Evolutionary conservation across 139 green algal species (phyloP).

Genomic region (Haematococcus sp.): DNA sequence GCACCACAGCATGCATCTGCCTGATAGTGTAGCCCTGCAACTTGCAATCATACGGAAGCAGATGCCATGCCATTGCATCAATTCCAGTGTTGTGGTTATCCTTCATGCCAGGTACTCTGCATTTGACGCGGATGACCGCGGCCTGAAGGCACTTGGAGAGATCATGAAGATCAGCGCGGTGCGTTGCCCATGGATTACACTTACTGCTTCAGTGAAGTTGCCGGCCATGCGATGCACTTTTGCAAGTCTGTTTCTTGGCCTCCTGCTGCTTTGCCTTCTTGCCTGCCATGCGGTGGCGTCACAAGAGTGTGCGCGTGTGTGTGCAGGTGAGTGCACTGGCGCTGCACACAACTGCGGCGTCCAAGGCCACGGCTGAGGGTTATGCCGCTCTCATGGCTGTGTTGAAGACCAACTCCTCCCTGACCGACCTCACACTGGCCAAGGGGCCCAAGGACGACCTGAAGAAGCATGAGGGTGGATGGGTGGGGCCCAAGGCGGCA

Average conservation of each 20-base stretch:
- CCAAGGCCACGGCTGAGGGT: background rate
- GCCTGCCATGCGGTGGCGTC: background rate
- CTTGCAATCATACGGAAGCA: no score
- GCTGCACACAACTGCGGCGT: background rate
- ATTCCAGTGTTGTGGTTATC: no score
- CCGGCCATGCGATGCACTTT: background rate
- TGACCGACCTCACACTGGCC: conserved; percentile 10
- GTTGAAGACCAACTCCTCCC: background rate
- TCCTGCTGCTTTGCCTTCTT: background rate
- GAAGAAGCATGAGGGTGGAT: conserved; percentile 9
- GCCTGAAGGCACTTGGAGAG: conserved; percentile 22
- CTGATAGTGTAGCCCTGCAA: no score
- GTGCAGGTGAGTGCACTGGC: background rate
- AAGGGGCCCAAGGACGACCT: conserved; percentile 5
- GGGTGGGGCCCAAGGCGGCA: conserved; percentile 5
- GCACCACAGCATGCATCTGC: no score
- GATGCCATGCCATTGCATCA: no score
- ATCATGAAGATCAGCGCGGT: conserved; percentile 22
- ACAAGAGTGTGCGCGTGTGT: conserved; percentile 3
- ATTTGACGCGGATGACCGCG: conserved; percentile 26
- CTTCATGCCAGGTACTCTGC: no score
- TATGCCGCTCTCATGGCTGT: conserved; percentile 1
- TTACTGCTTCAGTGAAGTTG: background rate
- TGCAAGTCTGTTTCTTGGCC: background rate
- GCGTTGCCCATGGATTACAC: background rate